Evolutionary conservation across 305 asterid species (phyloP), one percentile per base, ranked within the genome.

Genomic region (Withania somnifera): DNA sequence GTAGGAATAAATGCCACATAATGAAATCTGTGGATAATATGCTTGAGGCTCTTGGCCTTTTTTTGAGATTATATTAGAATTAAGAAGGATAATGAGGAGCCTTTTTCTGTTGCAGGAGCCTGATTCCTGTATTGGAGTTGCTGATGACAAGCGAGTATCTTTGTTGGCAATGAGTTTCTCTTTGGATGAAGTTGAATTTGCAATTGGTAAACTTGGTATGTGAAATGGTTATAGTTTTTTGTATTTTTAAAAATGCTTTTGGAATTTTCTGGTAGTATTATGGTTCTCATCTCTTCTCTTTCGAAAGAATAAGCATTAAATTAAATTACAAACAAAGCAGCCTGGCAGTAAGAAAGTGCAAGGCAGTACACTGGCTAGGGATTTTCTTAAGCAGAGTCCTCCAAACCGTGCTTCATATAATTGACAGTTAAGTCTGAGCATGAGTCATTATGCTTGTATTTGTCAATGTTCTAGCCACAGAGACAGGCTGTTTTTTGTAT

Each of bases 121-220:
- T 67, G 94, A 84, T 83, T 85, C 68, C 60, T 73, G 84, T 69
- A 81, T 67, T 85, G 86, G 85, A 80, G 78, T 68, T 50, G 80
- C 75, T 42, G 93, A 91, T 13, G 90, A 90, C 86, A 94, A 95
- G 86, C 89, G 86, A 52, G 60, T 84, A 69, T 81, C 91, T 15
- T 85, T 95, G 88, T 85, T 95, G 81, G 90, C 88, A 73, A 95
- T 95, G 99, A 93, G 91, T 84, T 94, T 95, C 91, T 82, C 98
- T 68, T 73, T 83, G 77, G 90, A 86, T 82, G 99, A 94, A 86
- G 94, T 93, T 82, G 86, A 87, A 79, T 91, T 87, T 88, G 97
- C 98, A 56, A 84, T 95, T 86, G 88, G 87, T 83, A 94, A 87
- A 88, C 95, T 91, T 90, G 99, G 99, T 95, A 87, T 15, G 97